Conservation (phyloP, 2,329 filamentous ascomycete species). For the Phaeomoniella chlamydospora region DNA sequence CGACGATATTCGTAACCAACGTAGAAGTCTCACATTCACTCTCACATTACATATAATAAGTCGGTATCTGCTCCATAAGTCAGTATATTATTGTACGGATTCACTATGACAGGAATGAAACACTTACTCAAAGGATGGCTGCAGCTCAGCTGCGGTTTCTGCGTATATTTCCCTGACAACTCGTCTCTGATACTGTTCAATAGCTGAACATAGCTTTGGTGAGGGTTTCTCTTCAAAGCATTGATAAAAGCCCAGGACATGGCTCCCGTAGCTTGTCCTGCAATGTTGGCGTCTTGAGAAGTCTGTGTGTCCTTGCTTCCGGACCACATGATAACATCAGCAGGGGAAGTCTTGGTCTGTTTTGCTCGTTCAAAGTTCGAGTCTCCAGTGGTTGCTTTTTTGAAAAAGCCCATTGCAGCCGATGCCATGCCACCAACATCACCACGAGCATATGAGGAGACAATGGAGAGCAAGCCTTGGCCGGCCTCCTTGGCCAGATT, state of each 20-base stretch:
- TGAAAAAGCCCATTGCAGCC: constrained; percentile 71
- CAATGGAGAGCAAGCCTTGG: constrained; percentile 48
- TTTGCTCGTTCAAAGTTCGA: constrained; percentile 66
- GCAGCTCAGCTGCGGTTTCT: constrained; percentile 92
- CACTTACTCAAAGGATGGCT: constrained; percentile 84
- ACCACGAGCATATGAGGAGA: constrained; percentile 67
- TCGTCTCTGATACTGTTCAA: constrained; percentile 92
- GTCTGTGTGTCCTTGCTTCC: constrained; percentile 94
- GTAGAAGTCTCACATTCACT: too few relatives aligned
- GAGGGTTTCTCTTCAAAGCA: constrained; percentile 78
- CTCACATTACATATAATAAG: constrained; percentile 52
- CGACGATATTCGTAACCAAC: too few relatives aligned
- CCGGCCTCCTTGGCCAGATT: constrained; percentile 55
- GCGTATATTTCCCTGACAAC: constrained; percentile 69
- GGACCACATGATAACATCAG: constrained; percentile 96
- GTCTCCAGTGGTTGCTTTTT: constrained; percentile 71
- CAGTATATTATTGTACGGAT: constrained; percentile 7
- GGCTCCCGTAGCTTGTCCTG: constrained; percentile 79
- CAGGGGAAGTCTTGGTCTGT: constrained; percentile 81
- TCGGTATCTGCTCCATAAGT: constrained; percentile 39
- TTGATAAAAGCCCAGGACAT: constrained; percentile 98
- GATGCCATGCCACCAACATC: constrained; percentile 71
- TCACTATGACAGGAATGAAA: constrained; percentile 9
- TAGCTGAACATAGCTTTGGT: constrained; percentile 91
- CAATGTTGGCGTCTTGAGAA: constrained; percentile 81